A percentile compares a stretch with the other conserved stretches of the same genome.
These are phyloP conservation scores for Colletotrichum cereale DNA, from an alignment of 2,329 filamentous ascomycete genomes.

Conservation along the genomic window DNA sequence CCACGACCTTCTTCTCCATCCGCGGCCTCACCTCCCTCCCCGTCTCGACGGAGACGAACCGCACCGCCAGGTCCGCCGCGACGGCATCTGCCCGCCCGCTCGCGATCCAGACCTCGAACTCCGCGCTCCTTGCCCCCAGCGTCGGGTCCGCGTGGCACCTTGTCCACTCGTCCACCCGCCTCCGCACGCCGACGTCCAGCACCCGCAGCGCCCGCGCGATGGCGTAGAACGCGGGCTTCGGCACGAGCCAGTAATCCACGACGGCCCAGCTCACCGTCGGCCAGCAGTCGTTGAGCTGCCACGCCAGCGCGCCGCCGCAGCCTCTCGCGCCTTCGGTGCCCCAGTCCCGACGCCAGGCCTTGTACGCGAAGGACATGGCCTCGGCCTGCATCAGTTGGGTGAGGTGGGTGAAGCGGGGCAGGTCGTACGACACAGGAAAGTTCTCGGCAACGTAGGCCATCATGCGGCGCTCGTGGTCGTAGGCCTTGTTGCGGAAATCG, in stretches of 20 bases:
- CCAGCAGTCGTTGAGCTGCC: conserved; percentile 80
- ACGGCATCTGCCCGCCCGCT: conserved; percentile 47
- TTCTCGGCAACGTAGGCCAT: conserved; percentile 84
- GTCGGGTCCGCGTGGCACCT: conserved; percentile 58
- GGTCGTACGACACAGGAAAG: conserved; percentile 66
- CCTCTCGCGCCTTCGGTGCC: conserved; percentile 65
- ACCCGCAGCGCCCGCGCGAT: conserved; percentile 70
- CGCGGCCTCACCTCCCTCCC: conserved; percentile 51
- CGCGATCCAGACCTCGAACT: conserved; percentile 60
- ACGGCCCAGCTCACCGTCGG: conserved; percentile 75
- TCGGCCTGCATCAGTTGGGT: conserved; percentile 68
- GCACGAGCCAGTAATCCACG: conserved; percentile 51
- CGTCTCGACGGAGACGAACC: conserved; percentile 56
- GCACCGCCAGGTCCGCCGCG: conserved; percentile 48
- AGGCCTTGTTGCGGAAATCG: conserved; percentile 87
- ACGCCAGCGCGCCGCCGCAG: conserved; percentile 75
- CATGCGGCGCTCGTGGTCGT: conserved; percentile 80
- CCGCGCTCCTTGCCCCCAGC: conserved; percentile 50
- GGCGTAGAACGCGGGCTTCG: conserved; percentile 40
- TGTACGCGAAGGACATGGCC: conserved; percentile 64
- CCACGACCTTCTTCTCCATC: conserved; percentile 44
- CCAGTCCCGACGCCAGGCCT: conserved; percentile 73
- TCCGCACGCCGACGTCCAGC: conserved; percentile 69
- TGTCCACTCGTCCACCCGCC: conserved; percentile 58
- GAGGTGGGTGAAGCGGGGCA: conserved; percentile 82